Base-by-base conservation (phyloP, 495 filamentous ascomycete species). In the Haplographium delicatum region DNA sequence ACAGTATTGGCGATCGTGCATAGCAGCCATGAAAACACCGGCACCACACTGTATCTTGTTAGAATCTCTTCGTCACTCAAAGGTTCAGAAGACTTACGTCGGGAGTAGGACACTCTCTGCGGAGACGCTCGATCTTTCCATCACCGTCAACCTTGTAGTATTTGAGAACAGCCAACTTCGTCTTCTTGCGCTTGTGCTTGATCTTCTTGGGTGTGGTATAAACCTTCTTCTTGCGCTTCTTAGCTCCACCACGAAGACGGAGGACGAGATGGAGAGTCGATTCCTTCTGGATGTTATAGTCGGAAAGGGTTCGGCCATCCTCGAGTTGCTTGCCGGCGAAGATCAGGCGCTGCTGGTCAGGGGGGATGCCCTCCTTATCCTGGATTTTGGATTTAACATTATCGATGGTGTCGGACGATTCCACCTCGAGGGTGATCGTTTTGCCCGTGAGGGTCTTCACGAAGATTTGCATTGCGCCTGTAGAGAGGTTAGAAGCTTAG, bases 221-320 rank as follows among this genome's bases (percentile, higher is more conserved):
- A 51, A 98, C 93, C 89, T 98, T 98, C 91, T 98, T 98, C 88
- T 98, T 98, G 63, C 93, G 79, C 89, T 98, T 98, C 89, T 98
- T 98, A 66, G 76, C 80, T 74, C 93, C 93, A 69, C 85, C 85
- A 81, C 93, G 94, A 52, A 99, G 89, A 69, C 94, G 90, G 57
- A 99, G 85, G 60, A 99, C 94, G 58, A 97, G 79, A 76, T 99
- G 93, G 56, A 99, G 89, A 67, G 93, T 99, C 58, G 86, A 91
- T 83, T 99, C 93, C 83, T 99, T 99, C 84, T 99, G 93, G 80
- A 99, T 99, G 83, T 97, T 97, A 88, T 99, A 99, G 75, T 99
- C 93, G 65, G 89, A 95, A 62, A 99, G 89, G 61, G 93, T 97
- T 62, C 94, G 94, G 69, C 93, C 93, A 62, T 99, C 93, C 77